phyloP scores from a whole-genome alignment of 495 filamentous ascomycete genomes.

The Xylaria telfairii region DNA sequence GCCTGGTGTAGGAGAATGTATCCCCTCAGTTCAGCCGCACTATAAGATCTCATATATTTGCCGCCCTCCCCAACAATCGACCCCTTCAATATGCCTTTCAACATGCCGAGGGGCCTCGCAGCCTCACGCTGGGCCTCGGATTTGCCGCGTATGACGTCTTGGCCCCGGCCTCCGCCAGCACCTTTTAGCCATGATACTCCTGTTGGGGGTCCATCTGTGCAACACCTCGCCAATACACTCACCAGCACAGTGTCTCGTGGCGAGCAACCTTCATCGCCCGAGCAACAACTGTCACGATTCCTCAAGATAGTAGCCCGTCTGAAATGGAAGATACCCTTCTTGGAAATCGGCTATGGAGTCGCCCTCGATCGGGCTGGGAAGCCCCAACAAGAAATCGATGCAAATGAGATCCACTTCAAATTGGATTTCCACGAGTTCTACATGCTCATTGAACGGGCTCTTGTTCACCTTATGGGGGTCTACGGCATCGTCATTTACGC shows the following conservation, averaged over 20 bases:
- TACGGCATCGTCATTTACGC: slow-evolving; percentile 57
- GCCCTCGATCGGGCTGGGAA: slow-evolving; percentile 46
- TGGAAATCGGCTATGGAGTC: slow-evolving; percentile 57
- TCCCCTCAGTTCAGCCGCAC: not conserved
- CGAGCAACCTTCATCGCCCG: slow-evolving; percentile 30
- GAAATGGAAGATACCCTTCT: slow-evolving; percentile 65
- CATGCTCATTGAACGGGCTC: slow-evolving; percentile 66
- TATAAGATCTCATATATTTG: not conserved
- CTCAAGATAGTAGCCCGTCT: slow-evolving; percentile 62
- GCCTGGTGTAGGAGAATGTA: not conserved
- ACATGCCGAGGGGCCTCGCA: slow-evolving; percentile 17
- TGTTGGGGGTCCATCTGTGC: not conserved
- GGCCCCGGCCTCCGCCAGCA: slow-evolving; percentile 1
- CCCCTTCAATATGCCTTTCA: too few species aligned
- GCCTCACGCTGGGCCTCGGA: slow-evolving; percentile 26
- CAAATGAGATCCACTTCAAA: slow-evolving; percentile 68
- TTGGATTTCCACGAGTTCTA: slow-evolving; percentile 76
- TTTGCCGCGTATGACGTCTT: not conserved
- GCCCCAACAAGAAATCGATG: slow-evolving; percentile 41
- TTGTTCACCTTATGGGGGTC: slow-evolving; percentile 65
- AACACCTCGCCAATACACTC: slow-evolving; percentile 3
- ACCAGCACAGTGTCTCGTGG: slow-evolving; percentile 22
- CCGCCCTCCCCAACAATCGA: not conserved
- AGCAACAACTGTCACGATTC: slow-evolving; percentile 59
- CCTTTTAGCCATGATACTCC: not conserved